phyloP scores from a whole-genome alignment of 1,284 basidiomycete genomes.

The Pascua guehoae region DNA sequence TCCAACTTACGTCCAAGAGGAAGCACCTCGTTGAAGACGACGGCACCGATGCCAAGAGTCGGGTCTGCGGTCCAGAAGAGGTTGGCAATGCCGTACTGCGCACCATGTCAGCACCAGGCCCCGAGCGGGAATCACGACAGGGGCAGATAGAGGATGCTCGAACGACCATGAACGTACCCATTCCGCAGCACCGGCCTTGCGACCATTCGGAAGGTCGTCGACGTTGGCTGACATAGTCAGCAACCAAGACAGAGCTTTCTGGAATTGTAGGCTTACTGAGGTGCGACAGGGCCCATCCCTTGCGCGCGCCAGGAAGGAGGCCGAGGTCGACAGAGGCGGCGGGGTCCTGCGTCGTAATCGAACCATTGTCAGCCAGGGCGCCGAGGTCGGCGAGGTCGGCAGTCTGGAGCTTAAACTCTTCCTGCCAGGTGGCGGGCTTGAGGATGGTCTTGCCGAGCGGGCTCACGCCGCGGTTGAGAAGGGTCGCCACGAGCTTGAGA shows the following conservation, averaged over 20 bases:
- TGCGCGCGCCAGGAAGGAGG: conserved; percentile 12
- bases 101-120: too few species aligned
- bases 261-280: conserved; percentile 20
- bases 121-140: too few species aligned
- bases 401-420: conserved; percentile 22
- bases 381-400: conserved; percentile 17
- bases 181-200: conserved; percentile 20
- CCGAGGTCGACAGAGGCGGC: conserved; percentile 1
- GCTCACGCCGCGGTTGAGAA: conserved; percentile 18
- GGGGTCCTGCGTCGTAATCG: background rate
- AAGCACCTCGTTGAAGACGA: background rate
- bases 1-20: conserved; percentile 2
- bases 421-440: conserved; percentile 14
- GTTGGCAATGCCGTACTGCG: conserved; percentile 20
- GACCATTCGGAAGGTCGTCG: conserved; percentile 20
- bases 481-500: conserved; percentile 13
- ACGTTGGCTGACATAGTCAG: conserved; percentile 15
- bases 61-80: conserved; percentile 25
- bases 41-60: background rate
- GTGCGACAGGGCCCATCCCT: conserved; percentile 25
- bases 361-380: conserved; percentile 10
- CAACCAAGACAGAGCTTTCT: background rate
- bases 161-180: conserved; percentile 7
- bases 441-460: conserved; percentile 17
- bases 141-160: too few species aligned